Base-by-base conservation (phyloP, 495 filamentous ascomycete genomes). In the Trichoderma gamsii region DNA sequence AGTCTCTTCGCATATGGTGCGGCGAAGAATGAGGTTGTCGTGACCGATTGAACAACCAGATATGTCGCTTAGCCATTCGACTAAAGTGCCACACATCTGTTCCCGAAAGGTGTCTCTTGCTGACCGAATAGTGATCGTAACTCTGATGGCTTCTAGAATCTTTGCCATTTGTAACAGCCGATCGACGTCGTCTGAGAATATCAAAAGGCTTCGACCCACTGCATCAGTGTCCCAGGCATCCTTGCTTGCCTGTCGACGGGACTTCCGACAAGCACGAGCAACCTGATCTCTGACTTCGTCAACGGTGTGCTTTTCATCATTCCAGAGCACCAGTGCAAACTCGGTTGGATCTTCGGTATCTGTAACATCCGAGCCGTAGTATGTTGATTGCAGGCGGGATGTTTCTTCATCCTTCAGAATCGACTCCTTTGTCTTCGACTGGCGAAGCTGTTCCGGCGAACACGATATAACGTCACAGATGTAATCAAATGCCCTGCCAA, bases 301-400 rank as follows among this genome's bases (percentile, higher is more conserved):
- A 65, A 97, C 88, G 0, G 95, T 98, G 75, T 99, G 95, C 79
- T 99, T 99, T 77, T 99, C 95, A 69, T 99, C 95, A 71, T 99
- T 99, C 95, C 95, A 99, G 9, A 99, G 81, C 23, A 97, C 77
- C n/a, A 99, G 79, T 4, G 92, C 88, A 75, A 88, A 99, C 72
- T 97, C 92, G 16, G 87, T 75, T 1, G 80, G 78, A 68, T 89
- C 84, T 2, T 86, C 87, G 1, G 82, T 79, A 44, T 46, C 65
- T 3, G 65, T n/a, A 12, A 86, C 79, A 44, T 46, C 65, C 0
- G 65, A 51, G 12, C 87, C 87, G 72, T 90, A 93, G 80, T 92
- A 96, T 21, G 84, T 84, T 0, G 90, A 84, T 18, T 84, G 84
- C 44, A 99, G 78, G 51, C 92, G 82, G 15, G 95, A 97, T 68